phyloP scores from a whole-genome alignment of 257 asterid genomes.

The Rubia yunnanensis region DNA sequence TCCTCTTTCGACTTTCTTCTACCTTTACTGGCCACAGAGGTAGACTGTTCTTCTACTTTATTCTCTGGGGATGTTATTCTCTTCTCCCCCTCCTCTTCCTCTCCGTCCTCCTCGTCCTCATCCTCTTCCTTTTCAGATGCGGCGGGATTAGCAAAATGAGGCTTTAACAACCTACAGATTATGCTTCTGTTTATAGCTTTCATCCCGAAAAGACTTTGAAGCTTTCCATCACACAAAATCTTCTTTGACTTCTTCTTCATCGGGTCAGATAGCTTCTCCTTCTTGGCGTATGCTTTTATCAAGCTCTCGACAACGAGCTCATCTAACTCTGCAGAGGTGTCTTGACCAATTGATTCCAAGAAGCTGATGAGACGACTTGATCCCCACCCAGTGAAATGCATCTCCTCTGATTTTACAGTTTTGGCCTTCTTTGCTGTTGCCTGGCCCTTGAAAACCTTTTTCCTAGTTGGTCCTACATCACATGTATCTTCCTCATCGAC shows the following conservation, averaged over 20 bases:
- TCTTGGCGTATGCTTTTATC: slow-evolving; percentile 38
- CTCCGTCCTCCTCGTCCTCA: slow-evolving; percentile 21
- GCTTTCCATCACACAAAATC: slow-evolving; percentile 42
- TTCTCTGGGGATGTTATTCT: slow-evolving; percentile 20
- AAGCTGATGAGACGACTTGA: slow-evolving; percentile 59
- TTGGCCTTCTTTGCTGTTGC: slow-evolving; percentile 12
- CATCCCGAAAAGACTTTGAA: slow-evolving; percentile 45
- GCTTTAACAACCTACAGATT: slow-evolving; percentile 46
- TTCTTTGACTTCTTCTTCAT: slow-evolving; percentile 28
- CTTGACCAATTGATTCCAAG: slow-evolving; percentile 54
- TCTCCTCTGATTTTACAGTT: slow-evolving; percentile 27
- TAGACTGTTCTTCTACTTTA: too few relatives aligned
- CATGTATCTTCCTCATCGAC: slow-evolving; percentile 14
- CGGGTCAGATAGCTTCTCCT: slow-evolving; percentile 43
- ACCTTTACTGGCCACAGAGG: slow-evolving; percentile 17
- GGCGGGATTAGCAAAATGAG: slow-evolving; percentile 46
- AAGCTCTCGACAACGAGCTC: slow-evolving; percentile 47
- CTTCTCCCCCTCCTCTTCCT: slow-evolving; percentile 48
- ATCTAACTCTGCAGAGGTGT: slow-evolving; percentile 31
- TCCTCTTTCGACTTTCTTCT: slow-evolving; percentile 23
- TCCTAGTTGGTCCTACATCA: slow-evolving; percentile 16
- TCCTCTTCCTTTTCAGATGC: slow-evolving; percentile 40
- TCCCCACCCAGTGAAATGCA: slow-evolving; percentile 68
- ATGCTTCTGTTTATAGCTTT: slow-evolving; percentile 24
- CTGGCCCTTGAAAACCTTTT: slow-evolving; percentile 22